A percentile compares a stretch with the other conserved stretches of the same genome.
phyloP scores from a whole-genome alignment of 768 basidiomycete genomes.

The Collybia sordida region DNA sequence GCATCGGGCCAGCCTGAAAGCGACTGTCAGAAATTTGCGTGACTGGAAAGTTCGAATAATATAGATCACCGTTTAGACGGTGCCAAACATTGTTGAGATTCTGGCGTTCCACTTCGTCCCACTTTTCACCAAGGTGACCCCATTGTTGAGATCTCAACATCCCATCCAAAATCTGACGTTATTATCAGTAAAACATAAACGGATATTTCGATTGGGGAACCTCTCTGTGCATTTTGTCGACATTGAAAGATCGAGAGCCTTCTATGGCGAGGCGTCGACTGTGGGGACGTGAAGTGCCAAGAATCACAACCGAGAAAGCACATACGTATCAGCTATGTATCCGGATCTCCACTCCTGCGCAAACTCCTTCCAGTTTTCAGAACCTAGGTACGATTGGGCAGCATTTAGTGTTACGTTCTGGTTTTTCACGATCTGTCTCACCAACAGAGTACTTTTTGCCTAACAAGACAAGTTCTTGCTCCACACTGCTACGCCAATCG shows the following conservation, averaged over 20 bases:
- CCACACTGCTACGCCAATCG: constrained; percentile 39
- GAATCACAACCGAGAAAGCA: constrained; percentile 1
- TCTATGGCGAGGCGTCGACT: constrained; percentile 46
- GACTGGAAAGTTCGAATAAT: not conserved
- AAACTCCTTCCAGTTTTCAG: constrained; percentile 45
- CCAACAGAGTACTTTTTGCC: constrained; percentile 27
- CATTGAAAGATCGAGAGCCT: constrained; percentile 45
- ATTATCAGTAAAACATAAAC: not conserved
- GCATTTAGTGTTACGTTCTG: not conserved
- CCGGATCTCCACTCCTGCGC: constrained; percentile 56
- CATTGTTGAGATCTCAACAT: constrained; percentile 52
- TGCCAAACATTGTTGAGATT: constrained; percentile 60
- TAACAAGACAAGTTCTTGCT: constrained; percentile 27
- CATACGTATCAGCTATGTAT: constrained; percentile 49
- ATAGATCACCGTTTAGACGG: constrained; percentile 43
- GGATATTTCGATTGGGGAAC: constrained; percentile 21
- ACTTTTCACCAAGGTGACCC: constrained; percentile 42
- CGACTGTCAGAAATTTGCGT: not conserved
- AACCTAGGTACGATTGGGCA: constrained; percentile 7
- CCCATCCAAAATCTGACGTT: constrained; percentile 50
- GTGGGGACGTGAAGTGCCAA: not conserved
- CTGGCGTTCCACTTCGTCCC: constrained; percentile 42
- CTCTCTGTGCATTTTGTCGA: constrained; percentile 58
- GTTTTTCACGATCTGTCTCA: constrained; percentile 5
- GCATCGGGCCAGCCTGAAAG: constrained; percentile 58